Conservation (phyloP, 768 basidiomycete genomes). For the Tylopilus sp. region DNA sequence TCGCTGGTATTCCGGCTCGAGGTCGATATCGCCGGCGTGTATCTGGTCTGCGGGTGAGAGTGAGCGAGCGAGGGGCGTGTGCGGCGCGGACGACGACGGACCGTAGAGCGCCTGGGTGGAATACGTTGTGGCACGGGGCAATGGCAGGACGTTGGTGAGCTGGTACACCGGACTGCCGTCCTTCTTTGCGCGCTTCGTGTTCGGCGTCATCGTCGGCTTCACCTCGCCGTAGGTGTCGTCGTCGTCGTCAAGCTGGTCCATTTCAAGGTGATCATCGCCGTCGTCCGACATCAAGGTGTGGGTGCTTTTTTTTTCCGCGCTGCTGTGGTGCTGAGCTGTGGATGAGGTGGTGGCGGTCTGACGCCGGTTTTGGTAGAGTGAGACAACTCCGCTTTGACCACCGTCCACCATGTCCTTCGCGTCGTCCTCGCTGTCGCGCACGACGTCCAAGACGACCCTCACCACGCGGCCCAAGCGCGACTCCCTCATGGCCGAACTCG, state of each 20-base stretch:
- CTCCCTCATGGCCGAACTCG: conserved; percentile 63
- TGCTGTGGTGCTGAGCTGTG: too few species aligned
- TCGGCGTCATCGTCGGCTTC: not conserved
- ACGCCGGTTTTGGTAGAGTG: too few species aligned
- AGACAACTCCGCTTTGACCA: not conserved
- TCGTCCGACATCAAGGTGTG: conserved; percentile 7
- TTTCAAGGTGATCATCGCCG: conserved; percentile 27
- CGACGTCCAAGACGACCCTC: conserved; percentile 9
- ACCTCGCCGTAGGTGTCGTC: conserved; percentile 6
- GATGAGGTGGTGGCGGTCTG: too few species aligned
- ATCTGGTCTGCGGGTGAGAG: conserved; percentile 52
- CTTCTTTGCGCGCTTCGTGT: conserved; percentile 2
- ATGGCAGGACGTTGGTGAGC: conserved; percentile 46
- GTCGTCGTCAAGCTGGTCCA: conserved; percentile 12
- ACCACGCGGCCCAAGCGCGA: conserved; percentile 49
- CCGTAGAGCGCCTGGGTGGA: conserved; percentile 60
- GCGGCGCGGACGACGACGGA: conserved; percentile 17
- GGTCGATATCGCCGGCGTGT: conserved; percentile 55
- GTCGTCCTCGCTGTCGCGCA: conserved; percentile 20
- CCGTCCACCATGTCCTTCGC: conserved; percentile 10
- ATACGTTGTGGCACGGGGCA: conserved; percentile 60
- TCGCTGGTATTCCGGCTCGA: conserved; percentile 78
- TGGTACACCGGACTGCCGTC: conserved; percentile 22
- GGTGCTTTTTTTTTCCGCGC: not conserved
- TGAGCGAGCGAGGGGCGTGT: not conserved